A percentile compares a stretch with the other conserved stretches of the same genome.
These are phyloP conservation scores for Austroboletus olivaceoglutinosus DNA, from an alignment of 1,284 basidiomycete genomes.

Conservation along the genomic window DNA sequence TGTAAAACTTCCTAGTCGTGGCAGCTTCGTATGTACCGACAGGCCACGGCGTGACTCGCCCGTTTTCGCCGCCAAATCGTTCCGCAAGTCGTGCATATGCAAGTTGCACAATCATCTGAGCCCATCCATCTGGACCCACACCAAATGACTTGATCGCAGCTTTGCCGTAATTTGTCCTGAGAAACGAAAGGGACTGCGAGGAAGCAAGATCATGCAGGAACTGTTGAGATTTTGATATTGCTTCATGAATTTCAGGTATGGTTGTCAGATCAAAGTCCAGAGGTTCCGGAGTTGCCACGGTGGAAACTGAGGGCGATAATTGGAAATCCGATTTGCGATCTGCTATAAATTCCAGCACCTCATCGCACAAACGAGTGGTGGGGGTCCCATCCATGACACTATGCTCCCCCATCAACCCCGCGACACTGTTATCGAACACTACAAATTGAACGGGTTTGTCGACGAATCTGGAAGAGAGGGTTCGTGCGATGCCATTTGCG, in stretches of 20 bases:
- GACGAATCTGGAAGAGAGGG: conserved; percentile 72
- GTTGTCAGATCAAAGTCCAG: conserved; percentile 69
- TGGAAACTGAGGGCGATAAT: conserved; percentile 28
- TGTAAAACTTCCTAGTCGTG: conserved; percentile 78
- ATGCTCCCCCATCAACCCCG: conserved; percentile 90
- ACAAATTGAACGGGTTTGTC: conserved; percentile 86
- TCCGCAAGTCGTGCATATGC: conserved; percentile 70
- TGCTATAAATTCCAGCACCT: conserved; percentile 64
- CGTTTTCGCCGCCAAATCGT: conserved; percentile 31
- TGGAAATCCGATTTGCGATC: conserved; percentile 59
- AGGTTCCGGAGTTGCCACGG: conserved; percentile 34
- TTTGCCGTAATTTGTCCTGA: conserved; percentile 81
- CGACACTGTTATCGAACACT: conserved; percentile 74
- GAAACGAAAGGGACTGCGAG: conserved; percentile 65
- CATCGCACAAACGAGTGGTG: conserved; percentile 60
- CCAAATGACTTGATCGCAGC: conserved; percentile 83
- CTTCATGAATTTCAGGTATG: conserved; percentile 35
- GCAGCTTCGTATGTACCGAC: conserved; percentile 88
- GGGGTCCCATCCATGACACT: conserved; percentile 87
- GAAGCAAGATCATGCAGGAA: conserved; percentile 63
- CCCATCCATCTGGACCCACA: conserved; percentile 89
- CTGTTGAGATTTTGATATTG: conserved; percentile 56
- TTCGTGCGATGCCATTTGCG: conserved; percentile 33
- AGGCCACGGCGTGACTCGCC: conserved; percentile 36
- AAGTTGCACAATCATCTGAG: conserved; percentile 86